Conservation (phyloP, 2,329 filamentous ascomycete genomes). For the Pestalotiopsis sp. region DNA sequence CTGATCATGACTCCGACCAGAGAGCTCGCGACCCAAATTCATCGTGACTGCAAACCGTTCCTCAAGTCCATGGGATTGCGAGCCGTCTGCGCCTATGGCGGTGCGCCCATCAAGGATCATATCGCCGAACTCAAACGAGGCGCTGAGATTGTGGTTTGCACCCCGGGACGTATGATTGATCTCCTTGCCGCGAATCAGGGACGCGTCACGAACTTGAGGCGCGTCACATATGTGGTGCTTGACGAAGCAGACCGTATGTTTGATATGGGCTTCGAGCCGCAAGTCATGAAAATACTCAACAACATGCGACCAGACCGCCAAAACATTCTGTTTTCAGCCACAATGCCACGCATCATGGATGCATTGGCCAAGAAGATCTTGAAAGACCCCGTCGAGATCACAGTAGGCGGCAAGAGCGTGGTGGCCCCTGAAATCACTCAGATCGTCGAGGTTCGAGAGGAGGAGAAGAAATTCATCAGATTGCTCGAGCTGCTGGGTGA, state of each 20-base stretch:
- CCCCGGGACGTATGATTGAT: conserved; percentile 94
- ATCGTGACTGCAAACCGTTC: conserved; percentile 93
- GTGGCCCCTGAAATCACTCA: conserved; percentile 94
- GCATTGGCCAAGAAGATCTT: conserved; percentile 87
- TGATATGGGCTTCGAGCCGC: conserved; percentile 98
- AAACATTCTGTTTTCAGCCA: conserved; percentile 94
- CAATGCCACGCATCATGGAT: conserved; percentile 93
- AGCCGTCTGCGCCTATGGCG: conserved; percentile 91
- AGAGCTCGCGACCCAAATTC: conserved; percentile 91
- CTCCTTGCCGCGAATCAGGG: conserved; percentile 90
- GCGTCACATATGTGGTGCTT: conserved; percentile 91
- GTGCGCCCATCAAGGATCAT: conserved; percentile 94
- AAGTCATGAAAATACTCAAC: conserved; percentile 94
- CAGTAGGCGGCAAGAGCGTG: conserved; percentile 84
- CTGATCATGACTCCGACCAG: conserved; percentile 93
- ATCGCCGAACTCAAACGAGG: conserved; percentile 96
- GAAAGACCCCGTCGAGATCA: conserved; percentile 84
- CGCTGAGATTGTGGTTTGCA: conserved; percentile 93
- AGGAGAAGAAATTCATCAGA: conserved; percentile 81
- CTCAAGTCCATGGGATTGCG: conserved; percentile 83
- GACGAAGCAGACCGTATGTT: conserved; percentile 99
- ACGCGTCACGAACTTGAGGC: conserved; percentile 86
- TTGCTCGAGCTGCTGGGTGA: conserved; percentile 86
- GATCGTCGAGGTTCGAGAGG: conserved; percentile 83
- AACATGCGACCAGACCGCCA: conserved; percentile 92